These are phyloP conservation scores for Candida albicans DNA, from an alignment of 1,139 yeast genomes.

Conservation along the genomic window DNA sequence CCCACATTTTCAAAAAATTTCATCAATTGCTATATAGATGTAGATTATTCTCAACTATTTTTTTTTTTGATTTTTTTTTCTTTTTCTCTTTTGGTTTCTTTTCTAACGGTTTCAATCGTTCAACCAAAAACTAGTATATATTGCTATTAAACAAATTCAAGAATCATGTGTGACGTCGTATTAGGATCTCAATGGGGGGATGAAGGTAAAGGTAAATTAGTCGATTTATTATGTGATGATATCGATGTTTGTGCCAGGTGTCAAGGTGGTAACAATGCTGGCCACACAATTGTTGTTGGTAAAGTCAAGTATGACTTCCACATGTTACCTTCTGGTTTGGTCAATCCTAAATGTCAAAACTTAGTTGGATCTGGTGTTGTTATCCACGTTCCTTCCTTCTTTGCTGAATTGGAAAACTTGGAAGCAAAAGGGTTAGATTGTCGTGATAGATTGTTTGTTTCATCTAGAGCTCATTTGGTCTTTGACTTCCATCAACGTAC, in stretches of 20 bases:
- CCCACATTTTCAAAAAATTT: not conserved
- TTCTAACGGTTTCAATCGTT: constrained; percentile 16
- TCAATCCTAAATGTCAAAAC: constrained; percentile 87
- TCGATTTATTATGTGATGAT: constrained; percentile 88
- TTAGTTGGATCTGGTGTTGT: constrained; percentile 97
- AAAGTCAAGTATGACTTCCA: constrained; percentile 93
- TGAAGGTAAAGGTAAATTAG: constrained; percentile 98
- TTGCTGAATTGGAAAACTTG: constrained; percentile 77
- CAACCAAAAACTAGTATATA: constrained; percentile 8
- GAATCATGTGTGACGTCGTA: constrained; percentile 80
- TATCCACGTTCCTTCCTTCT: constrained; percentile 90
- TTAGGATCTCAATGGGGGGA: constrained; percentile 99
- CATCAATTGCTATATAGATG: not conserved
- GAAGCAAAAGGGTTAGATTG: constrained; percentile 81
- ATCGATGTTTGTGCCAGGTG: constrained; percentile 97
- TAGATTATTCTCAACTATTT: constrained; percentile 4
- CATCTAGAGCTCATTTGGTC: constrained; percentile 94
- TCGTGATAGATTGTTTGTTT: constrained; percentile 77
- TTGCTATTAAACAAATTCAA: not conserved
- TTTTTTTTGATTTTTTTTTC: constrained; percentile 4
- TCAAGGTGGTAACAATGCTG: constrained; percentile 99
- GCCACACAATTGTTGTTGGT: constrained; percentile 94
- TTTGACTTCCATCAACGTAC: constrained; percentile 98
- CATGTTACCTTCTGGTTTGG: constrained; percentile 96
- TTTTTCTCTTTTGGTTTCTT: constrained; percentile 7